Conservation (phyloP, 345 rosid genomes). For the Gynandropsis gynandra region DNA sequence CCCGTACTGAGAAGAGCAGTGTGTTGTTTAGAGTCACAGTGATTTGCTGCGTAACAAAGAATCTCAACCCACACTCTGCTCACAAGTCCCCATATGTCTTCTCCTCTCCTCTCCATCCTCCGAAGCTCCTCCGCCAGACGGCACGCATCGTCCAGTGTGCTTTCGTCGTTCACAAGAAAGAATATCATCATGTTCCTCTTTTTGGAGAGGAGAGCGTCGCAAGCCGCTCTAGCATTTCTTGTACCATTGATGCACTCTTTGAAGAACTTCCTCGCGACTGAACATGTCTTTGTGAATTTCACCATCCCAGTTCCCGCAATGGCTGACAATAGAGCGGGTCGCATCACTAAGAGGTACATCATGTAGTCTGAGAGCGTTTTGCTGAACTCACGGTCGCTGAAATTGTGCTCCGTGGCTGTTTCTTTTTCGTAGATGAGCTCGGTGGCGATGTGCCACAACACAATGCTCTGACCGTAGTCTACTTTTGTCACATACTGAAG, state of each 20-base stretch:
- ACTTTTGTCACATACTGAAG: constrained; percentile 32
- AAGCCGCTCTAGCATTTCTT: constrained; percentile 3
- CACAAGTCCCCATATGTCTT: constrained; percentile 39
- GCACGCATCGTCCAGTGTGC: constrained; percentile 46
- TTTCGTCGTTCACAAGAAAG: constrained; percentile 41
- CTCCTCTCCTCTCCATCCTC: background rate
- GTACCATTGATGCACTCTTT: constrained; percentile 10
- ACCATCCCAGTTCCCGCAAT: constrained; percentile 40
- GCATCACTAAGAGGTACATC: constrained; percentile 41
- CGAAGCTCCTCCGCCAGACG: constrained; percentile 39
- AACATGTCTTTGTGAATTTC: constrained; percentile 42
- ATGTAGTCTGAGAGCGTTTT: constrained; percentile 47
- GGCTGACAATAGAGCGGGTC: constrained; percentile 39
- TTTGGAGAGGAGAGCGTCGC: constrained; percentile 15
- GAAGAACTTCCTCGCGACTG: constrained; percentile 35
- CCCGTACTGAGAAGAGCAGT: constrained; percentile 53
- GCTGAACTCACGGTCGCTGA: constrained; percentile 20
- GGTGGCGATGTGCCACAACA: constrained; percentile 57
- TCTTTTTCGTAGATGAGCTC: constrained; percentile 35
- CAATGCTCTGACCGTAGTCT: constrained; percentile 38
- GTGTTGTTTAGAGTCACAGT: constrained; percentile 45
- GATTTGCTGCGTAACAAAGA: constrained; percentile 43
- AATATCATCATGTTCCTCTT: no score
- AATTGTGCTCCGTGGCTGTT: background rate
- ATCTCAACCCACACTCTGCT: constrained; percentile 57